These are phyloP conservation scores for Chamaenerion angustifolium DNA, from an alignment of 345 rosid species.

Conservation along the genomic window DNA sequence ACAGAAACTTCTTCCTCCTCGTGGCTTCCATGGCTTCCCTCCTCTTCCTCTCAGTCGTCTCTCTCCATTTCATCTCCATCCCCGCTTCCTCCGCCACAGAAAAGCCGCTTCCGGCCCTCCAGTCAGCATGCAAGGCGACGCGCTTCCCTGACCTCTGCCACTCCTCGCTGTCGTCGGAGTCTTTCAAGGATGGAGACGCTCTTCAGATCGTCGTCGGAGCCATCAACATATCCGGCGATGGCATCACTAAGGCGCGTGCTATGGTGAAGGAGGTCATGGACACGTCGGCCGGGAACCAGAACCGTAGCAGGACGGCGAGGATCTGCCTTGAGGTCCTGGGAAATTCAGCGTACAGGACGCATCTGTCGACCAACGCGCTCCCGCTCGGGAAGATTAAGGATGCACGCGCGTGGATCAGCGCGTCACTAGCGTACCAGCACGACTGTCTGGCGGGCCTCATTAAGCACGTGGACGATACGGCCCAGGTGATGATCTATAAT, in stretches of 20 bases:
- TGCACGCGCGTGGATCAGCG: conserved; percentile 32
- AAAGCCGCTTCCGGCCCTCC: conserved; percentile 8
- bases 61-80: conserved; percentile 3
- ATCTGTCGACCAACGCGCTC: conserved; percentile 10
- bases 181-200: conserved; percentile 11
- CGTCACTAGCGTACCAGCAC: conserved; percentile 26
- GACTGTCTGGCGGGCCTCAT: conserved; percentile 25
- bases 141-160: conserved; percentile 23
- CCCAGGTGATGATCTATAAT: conserved; percentile 2
- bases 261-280: conserved; percentile 20
- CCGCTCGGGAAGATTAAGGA: conserved; percentile 20
- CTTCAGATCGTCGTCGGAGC: conserved; percentile 21
- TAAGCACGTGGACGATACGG: conserved; percentile 27
- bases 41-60: conserved; percentile 10
- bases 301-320: conserved; percentile 21
- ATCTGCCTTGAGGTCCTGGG: conserved; percentile 23
- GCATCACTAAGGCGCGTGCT: conserved; percentile 17
- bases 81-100: conserved; percentile 8
- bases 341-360: conserved; percentile 16
- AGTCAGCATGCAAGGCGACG: conserved; percentile 26
- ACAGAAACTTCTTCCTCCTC: conserved; percentile 14
- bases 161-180: conserved; percentile 9
- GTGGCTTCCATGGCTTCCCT: conserved; percentile 18
- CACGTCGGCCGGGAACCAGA: conserved; percentile 13
- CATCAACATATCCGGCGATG: conserved; percentile 16